phyloP scores from a whole-genome alignment of 1,284 basidiomycete species.

The Malassezia furfur region DNA sequence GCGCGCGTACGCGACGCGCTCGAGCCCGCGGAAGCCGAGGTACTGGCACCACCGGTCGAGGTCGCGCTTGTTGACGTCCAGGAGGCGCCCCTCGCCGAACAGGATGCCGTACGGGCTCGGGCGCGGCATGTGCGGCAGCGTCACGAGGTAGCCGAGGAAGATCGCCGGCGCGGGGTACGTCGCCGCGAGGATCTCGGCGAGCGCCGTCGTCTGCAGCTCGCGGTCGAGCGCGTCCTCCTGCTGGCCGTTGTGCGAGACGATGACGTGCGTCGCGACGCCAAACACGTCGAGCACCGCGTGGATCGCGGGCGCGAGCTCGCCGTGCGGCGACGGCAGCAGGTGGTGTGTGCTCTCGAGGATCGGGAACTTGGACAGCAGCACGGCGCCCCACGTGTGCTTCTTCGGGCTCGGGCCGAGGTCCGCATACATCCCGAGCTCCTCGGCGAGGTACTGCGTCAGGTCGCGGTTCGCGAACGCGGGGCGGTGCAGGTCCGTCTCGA shows the following conservation, averaged over 20 bases:
- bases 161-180: conserved; percentile 68
- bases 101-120: conserved; percentile 79
- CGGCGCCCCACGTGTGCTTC: conserved; percentile 69
- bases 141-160: conserved; percentile 66
- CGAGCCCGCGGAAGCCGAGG: conserved; percentile 35
- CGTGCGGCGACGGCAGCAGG: conserved; percentile 69
- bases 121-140: conserved; percentile 61
- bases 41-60: conserved; percentile 43
- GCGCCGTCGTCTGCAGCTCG: conserved; percentile 71
- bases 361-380: conserved; percentile 57
- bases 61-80: conserved; percentile 51
- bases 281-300: conserved; percentile 76
- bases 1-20: conserved; percentile 37
- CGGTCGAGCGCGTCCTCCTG: conserved; percentile 78
- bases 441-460: conserved; percentile 36
- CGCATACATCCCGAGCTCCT: conserved; percentile 64
- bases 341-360: conserved; percentile 83
- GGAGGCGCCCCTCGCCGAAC: conserved; percentile 45
- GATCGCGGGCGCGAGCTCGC: conserved; percentile 66
- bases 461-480: conserved; percentile 82
- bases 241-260: conserved; percentile 88
- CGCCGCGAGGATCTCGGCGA: conserved; percentile 68
- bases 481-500: conserved; percentile 77
- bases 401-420: conserved; percentile 75
- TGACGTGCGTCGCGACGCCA: conserved; percentile 67